Conservation (phyloP, 441 rosid genomes). For the Geranium incanum region DNA sequence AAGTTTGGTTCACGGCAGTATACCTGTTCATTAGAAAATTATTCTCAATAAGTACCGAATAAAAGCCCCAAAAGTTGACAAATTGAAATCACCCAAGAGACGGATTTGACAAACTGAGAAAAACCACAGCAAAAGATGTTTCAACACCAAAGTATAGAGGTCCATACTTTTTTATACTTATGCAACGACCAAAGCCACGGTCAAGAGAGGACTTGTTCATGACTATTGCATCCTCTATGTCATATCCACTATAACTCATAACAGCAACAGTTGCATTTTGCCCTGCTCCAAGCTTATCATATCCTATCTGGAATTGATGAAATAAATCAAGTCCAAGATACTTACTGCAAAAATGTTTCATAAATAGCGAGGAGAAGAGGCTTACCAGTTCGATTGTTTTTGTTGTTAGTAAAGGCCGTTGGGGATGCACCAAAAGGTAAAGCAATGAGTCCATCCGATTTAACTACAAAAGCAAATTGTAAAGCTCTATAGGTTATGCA, state of each 20-base stretch:
- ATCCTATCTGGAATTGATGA: conserved; percentile 65
- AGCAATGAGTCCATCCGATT: conserved; percentile 84
- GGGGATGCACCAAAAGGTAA: conserved; percentile 90
- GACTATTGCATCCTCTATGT: conserved; percentile 96
- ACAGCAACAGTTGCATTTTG: conserved; percentile 99
- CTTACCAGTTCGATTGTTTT: conserved; percentile 86
- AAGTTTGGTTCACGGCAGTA: conserved; percentile 39
- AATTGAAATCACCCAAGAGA: background rate
- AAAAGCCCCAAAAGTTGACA: background rate
- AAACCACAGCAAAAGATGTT: conserved; percentile 8
- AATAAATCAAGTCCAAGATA: conserved; percentile 21
- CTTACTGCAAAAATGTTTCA: background rate
- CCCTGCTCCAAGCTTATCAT: conserved; percentile 98
- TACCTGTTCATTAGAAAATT: conserved; percentile 39
- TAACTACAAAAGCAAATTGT: conserved; percentile 35
- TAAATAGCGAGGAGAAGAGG: conserved; percentile 6
- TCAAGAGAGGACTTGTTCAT: conserved; percentile 96
- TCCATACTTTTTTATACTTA: conserved; percentile 79
- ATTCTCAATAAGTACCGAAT: conserved; percentile 12
- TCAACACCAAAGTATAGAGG: conserved; percentile 5
- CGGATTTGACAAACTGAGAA: background rate
- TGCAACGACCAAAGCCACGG: conserved; percentile 98
- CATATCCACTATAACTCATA: conserved; percentile 94
- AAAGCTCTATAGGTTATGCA: background rate
- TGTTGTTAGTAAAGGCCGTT: conserved; percentile 85